These are phyloP conservation scores for Zygoascus hellenicus DNA, from an alignment of 1,139 yeast genomes.

Conservation along the genomic window DNA sequence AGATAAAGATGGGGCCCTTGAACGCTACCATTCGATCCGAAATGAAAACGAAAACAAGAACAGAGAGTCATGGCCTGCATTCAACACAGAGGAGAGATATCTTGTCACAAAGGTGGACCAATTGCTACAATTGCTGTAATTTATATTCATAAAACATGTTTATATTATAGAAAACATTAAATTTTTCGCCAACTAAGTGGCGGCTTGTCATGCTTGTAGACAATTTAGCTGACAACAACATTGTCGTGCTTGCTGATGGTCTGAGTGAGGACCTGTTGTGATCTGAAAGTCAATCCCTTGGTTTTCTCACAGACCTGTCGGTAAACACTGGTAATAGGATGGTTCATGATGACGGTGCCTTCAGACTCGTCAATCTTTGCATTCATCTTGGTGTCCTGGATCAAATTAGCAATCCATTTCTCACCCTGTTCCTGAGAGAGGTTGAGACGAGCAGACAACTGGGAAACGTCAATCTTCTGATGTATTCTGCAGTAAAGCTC, in stretches of 20 bases:
- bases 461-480: conserved; percentile 41
- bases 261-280: conserved; percentile 45
- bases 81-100: not conserved
- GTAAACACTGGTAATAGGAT: conserved; percentile 43
- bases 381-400: conserved; percentile 45
- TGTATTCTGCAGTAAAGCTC: conserved; percentile 53
- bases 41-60: not conserved
- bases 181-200: conserved; percentile 3
- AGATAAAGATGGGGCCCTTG: not conserved
- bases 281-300: conserved; percentile 52
- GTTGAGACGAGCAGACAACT: conserved; percentile 41
- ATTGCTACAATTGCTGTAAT: not conserved
- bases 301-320: conserved; percentile 57
- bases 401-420: conserved; percentile 46
- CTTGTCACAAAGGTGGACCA: conserved; percentile 1
- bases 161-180: not conserved
- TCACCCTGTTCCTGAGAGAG: conserved; percentile 44
- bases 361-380: conserved; percentile 47
- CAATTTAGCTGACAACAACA: conserved; percentile 16
- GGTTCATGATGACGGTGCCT: conserved; percentile 45
- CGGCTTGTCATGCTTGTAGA: not conserved
- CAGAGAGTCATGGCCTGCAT: not conserved
- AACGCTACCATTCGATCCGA: not conserved
- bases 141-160: not conserved
- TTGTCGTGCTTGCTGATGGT: conserved; percentile 29